Evolutionary conservation across 768 basidiomycete species (phyloP).

Genomic region (Inosperma sp.): DNA sequence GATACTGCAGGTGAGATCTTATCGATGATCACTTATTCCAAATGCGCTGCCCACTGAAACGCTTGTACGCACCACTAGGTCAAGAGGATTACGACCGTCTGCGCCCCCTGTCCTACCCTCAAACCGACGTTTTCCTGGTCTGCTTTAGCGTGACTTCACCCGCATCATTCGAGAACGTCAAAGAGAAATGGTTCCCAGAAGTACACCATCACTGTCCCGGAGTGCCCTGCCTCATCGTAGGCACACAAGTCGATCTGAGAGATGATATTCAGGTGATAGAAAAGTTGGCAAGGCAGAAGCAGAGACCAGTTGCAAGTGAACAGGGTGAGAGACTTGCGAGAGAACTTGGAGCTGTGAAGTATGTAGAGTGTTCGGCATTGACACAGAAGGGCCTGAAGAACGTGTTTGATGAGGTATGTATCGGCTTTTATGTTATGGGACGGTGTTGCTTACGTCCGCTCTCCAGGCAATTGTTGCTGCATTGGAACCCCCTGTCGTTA

Average conservation of each 20-base stretch:
- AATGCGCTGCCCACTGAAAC: conserved; percentile 10
- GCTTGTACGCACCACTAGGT: conserved; percentile 42
- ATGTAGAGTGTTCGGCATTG: conserved; percentile 97
- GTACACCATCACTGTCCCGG: conserved; percentile 99
- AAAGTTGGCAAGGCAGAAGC: conserved; percentile 95
- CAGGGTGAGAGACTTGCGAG: conserved; percentile 93
- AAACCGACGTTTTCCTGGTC: conserved; percentile 99
- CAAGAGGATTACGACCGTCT: conserved; percentile 99
- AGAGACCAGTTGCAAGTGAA: conserved; percentile 83
- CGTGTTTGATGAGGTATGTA: conserved; percentile 95
- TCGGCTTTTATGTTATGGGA: conserved; percentile 1
- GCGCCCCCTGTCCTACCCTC: conserved; percentile 97
- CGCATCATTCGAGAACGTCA: conserved; percentile 99
- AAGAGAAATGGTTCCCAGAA: conserved; percentile 99
- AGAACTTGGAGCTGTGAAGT: conserved; percentile 97
- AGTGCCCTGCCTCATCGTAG: conserved; percentile 97
- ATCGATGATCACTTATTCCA: background rate
- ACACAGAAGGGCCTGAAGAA: conserved; percentile 99
- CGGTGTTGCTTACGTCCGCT: background rate
- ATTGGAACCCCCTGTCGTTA: conserved; percentile 88
- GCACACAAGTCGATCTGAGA: conserved; percentile 95
- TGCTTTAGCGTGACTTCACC: conserved; percentile 99
- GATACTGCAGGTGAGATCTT: conserved; percentile 93
- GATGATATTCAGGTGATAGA: conserved; percentile 91
- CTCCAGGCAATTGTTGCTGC: conserved; percentile 94